Conservation (phyloP, 208 protist species). For the Angomonas ambiguus region DNA sequence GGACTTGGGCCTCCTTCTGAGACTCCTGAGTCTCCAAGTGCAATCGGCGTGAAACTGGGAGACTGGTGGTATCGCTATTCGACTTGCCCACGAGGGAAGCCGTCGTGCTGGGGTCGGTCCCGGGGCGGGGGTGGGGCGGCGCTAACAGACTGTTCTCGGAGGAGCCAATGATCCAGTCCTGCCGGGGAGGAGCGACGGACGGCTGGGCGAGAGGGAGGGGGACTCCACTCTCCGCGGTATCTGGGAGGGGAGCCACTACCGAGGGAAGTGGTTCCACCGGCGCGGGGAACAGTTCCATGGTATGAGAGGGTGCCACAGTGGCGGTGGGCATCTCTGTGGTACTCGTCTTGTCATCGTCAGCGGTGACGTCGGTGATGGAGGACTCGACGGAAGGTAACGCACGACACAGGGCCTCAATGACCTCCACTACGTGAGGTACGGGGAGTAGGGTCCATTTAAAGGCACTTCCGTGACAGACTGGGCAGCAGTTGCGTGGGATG, state of each 20-base stretch:
- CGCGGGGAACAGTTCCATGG: not conserved
- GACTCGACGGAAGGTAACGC: not conserved
- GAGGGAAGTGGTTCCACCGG: not conserved
- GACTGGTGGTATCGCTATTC: not conserved
- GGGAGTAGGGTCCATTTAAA: slow-evolving; percentile 9
- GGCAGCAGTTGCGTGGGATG: slow-evolving; percentile 1
- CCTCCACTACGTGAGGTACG: not conserved
- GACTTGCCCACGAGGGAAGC: not conserved
- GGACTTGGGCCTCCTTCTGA: no score
- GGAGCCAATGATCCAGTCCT: not conserved
- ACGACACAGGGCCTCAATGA: not conserved
- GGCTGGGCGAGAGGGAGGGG: not conserved
- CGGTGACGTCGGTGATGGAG: not conserved
- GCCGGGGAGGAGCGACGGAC: not conserved
- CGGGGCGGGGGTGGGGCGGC: not conserved
- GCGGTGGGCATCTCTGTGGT: no score
- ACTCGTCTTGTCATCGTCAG: no score
- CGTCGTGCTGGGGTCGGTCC: not conserved
- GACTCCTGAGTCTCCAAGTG: not conserved
- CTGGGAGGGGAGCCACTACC: not conserved
- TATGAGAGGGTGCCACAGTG: not conserved
- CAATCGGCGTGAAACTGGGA: not conserved
- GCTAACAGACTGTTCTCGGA: not conserved
- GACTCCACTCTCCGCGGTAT: not conserved
- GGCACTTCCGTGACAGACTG: not conserved